Base-by-base conservation (phyloP, 805 yeast genomes). In the Starmerella apis region DNA sequence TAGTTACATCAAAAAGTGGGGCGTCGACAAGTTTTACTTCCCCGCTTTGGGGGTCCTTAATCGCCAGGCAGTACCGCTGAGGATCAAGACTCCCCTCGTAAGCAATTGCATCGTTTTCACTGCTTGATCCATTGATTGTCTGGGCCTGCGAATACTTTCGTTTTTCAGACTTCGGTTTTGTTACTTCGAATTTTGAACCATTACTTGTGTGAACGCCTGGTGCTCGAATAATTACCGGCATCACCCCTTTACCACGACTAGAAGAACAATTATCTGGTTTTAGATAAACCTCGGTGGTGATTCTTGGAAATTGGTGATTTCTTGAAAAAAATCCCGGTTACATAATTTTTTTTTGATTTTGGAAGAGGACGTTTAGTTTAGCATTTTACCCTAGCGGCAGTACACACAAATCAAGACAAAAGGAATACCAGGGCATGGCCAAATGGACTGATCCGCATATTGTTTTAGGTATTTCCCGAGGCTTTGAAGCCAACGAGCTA, bases 51-150 rank as follows among this genome's bases (percentile, higher is more conserved):
- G 85, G 80, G 63, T 88, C 94, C 61, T 79, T 85, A 4, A 86
- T 72, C 2, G 90, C 96, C 47, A 90, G 70, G 44, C 82, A 76
- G 66, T 86, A 88, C 38, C 72, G 73, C 28, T 66, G 64, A 27
- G 63, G 61, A 16, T 57, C 61, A 20, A 56, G 51, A 20, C 9
- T 20, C 7, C 94, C 95, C 52, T 79, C 80, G 63, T 84, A 90
- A 57, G 79, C 87, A 50, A 88, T 69, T 23, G 76, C 74, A 4
- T 76, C 79, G 56, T 76, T 80, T 14, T 33, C 20, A 8, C 9
- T n/a, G 33, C 43, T 53, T 62, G 86, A 92, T 23, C 96, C 96
- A 61, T 85, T 95, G 41, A 86, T 63, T n/a, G 42, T 27, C 28
- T 42, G 35, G 16, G 50, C 10, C 9, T 38, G 16, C 33, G 43